Evolutionary conservation across 2,329 filamentous ascomycete genomes (phyloP).

Genomic region (Microcyclospora tardicrescens): DNA sequence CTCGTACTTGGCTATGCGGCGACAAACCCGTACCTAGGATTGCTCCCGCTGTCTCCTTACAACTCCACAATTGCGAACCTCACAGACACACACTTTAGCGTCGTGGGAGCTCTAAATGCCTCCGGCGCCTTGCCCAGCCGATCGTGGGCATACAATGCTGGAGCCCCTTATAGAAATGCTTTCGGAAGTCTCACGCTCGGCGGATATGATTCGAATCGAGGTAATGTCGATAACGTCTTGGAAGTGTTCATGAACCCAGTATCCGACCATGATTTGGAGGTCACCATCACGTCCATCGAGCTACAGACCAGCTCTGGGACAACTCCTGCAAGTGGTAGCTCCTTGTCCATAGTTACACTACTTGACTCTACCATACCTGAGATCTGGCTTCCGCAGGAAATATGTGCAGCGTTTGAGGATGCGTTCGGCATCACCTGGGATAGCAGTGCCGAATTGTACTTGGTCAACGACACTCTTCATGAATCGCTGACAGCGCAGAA

Average conservation of each 20-base stretch:
- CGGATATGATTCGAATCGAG: slow-evolving; percentile 30
- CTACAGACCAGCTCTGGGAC: slow-evolving; percentile 10
- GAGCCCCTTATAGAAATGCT: slow-evolving; percentile 14
- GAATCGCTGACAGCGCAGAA: slow-evolving; percentile 19
- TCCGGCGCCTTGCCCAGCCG: slow-evolving; percentile 8
- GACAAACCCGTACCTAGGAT: slow-evolving; percentile 24
- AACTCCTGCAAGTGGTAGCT: slow-evolving; percentile 10
- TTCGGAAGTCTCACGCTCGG: slow-evolving; percentile 27
- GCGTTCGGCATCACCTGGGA: slow-evolving; percentile 30
- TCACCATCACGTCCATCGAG: slow-evolving; percentile 13
- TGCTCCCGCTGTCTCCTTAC: slow-evolving; percentile 16
- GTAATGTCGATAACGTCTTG: slow-evolving; percentile 15
- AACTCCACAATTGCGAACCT: slow-evolving; percentile 11
- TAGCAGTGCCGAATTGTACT: slow-evolving; percentile 24
- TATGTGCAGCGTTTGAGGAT: slow-evolving; percentile 28
- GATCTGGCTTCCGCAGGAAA: slow-evolving; percentile 26
- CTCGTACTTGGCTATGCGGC: slow-evolving; percentile 22
- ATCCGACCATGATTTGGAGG: slow-evolving; percentile 12
- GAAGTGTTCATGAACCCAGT: slow-evolving; percentile 21
- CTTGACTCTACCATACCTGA: slow-evolving; percentile 30
- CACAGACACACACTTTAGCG: slow-evolving; percentile 8
- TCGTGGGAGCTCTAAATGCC: slow-evolving; percentile 10
- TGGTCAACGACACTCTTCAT: slow-evolving; percentile 27
- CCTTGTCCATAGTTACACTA: slow-evolving; percentile 12
- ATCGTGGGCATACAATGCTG: slow-evolving; percentile 19